Evolutionary conservation across 1,284 basidiomycete genomes (phyloP).

Genomic region (Phellopilus nigrolimitatus): DNA sequence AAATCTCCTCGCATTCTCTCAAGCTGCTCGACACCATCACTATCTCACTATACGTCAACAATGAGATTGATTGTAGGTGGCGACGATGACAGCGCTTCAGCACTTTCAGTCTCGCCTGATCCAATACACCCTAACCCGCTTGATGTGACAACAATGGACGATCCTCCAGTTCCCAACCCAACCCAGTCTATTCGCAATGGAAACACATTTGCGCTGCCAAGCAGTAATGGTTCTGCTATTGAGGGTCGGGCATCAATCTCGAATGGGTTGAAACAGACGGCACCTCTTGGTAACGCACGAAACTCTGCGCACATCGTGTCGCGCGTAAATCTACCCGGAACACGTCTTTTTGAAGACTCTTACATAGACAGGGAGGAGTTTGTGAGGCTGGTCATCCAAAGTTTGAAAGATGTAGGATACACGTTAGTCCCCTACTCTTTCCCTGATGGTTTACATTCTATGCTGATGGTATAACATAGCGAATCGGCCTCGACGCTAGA

Average conservation of each 20-base stretch:
- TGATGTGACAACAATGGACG: slow-evolving; percentile 31
- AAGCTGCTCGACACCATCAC: slow-evolving; percentile 27
- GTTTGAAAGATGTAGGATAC: slow-evolving; percentile 89
- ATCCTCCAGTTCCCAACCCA: slow-evolving; percentile 39
- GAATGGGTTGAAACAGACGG: slow-evolving; percentile 12
- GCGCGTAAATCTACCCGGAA: slow-evolving; percentile 62
- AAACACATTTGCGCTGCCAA: not conserved
- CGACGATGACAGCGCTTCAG: slow-evolving; percentile 42
- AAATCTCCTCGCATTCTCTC: slow-evolving; percentile 28
- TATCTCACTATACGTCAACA: slow-evolving; percentile 28
- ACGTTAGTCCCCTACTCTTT: slow-evolving; percentile 52
- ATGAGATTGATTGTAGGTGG: slow-evolving; percentile 54
- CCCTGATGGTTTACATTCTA: not conserved
- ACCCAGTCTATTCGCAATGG: slow-evolving; percentile 21
- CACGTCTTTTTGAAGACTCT: slow-evolving; percentile 69
- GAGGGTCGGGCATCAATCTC: slow-evolving; percentile 1
- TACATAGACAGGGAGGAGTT: slow-evolving; percentile 86
- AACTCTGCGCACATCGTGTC: slow-evolving; percentile 35
- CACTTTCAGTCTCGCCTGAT: slow-evolving; percentile 45
- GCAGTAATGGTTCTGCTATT: slow-evolving; percentile 24
- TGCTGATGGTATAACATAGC: slow-evolving; percentile 39
- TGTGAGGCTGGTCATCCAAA: slow-evolving; percentile 87
- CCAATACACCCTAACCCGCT: slow-evolving; percentile 46
- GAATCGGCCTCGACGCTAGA: slow-evolving; percentile 86
- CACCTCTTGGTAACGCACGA: slow-evolving; percentile 3